phyloP scores from a whole-genome alignment of 2,329 filamentous ascomycete species.

The Cyphellophora europaea region DNA sequence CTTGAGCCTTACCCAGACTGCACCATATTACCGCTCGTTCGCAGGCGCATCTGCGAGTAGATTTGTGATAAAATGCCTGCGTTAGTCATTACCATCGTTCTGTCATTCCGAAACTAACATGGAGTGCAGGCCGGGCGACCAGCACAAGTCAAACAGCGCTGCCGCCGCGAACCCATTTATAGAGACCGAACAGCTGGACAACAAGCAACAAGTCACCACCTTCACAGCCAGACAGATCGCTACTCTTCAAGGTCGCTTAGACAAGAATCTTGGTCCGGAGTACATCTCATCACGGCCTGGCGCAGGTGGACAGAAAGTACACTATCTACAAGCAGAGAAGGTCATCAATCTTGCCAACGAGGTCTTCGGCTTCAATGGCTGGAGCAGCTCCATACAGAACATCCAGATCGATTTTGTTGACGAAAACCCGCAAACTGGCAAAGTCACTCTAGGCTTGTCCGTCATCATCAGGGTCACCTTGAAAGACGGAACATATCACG shows the following conservation, averaged over 20 bases:
- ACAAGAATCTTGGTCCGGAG: slow-evolving; percentile 91
- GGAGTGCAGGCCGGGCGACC: slow-evolving; percentile 19
- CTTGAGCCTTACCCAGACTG: too few species aligned
- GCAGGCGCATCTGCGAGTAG: too few species aligned
- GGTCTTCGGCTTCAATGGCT: slow-evolving; percentile 94
- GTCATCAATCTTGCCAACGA: slow-evolving; percentile 92
- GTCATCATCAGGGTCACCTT: slow-evolving; percentile 86
- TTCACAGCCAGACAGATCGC: slow-evolving; percentile 90
- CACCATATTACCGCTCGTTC: too few species aligned
- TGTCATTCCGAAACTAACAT: too few species aligned
- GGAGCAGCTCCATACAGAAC: slow-evolving; percentile 92
- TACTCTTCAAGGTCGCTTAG: slow-evolving; percentile 72
- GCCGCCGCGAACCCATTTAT: slow-evolving; percentile 66
- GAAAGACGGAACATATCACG: slow-evolving; percentile 89
- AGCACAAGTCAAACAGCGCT: slow-evolving; percentile 17
- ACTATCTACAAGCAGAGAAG: slow-evolving; percentile 94
- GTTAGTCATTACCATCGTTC: too few species aligned
- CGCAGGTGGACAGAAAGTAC: slow-evolving; percentile 73
- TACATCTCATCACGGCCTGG: slow-evolving; percentile 84
- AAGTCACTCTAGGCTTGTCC: slow-evolving; percentile 75
- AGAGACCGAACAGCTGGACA: slow-evolving; percentile 32
- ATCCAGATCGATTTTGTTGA: slow-evolving; percentile 92
- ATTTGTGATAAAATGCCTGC: too few species aligned
- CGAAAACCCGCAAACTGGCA: slow-evolving; percentile 67
- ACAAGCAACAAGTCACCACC: slow-evolving; percentile 57